Percentiles rank a stretch among this genome's conserved stretches.
Conservation (phyloP, 78 protist genomes). For the Cavenderia fasciculata region DNA sequence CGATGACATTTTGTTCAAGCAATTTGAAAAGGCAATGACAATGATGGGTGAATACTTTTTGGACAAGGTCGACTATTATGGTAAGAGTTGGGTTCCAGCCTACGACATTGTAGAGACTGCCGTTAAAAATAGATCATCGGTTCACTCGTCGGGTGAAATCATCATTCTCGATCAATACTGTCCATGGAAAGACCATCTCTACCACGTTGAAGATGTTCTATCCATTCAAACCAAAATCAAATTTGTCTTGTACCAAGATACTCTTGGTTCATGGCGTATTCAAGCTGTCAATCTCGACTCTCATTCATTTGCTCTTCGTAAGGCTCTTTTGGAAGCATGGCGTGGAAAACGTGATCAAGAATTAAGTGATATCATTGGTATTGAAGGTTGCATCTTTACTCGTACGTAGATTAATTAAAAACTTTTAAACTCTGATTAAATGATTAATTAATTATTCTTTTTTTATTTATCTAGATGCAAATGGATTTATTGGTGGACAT, state of each 20-base stretch:
- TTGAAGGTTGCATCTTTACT: constrained; percentile 62
- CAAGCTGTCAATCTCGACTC: constrained; percentile 37
- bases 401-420: background rate
- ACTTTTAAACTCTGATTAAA: background rate
- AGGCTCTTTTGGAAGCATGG: constrained; percentile 87
- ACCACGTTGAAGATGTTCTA: constrained; percentile 74
- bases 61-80: constrained; percentile 33
- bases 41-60: constrained; percentile 81
- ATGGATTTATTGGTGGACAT: constrained; percentile 96
- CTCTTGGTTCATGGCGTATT: constrained; percentile 79
- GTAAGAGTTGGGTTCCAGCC: constrained; percentile 90
- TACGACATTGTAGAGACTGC: constrained; percentile 80
- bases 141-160: constrained; percentile 76
- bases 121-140: background rate
- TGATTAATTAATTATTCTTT: background rate
- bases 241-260: constrained; percentile 84
- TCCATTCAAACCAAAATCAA: background rate
- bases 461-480: constrained; percentile 20
- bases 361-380: constrained; percentile 43
- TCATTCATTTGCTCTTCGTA: constrained; percentile 31
- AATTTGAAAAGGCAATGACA: constrained; percentile 77
- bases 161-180: constrained; percentile 72
- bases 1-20: constrained; percentile 25
- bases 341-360: constrained; percentile 89
- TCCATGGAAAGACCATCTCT: constrained; percentile 92